Conservation (phyloP, 2,329 filamentous ascomycete species). For the Hypoxylon sp. region DNA sequence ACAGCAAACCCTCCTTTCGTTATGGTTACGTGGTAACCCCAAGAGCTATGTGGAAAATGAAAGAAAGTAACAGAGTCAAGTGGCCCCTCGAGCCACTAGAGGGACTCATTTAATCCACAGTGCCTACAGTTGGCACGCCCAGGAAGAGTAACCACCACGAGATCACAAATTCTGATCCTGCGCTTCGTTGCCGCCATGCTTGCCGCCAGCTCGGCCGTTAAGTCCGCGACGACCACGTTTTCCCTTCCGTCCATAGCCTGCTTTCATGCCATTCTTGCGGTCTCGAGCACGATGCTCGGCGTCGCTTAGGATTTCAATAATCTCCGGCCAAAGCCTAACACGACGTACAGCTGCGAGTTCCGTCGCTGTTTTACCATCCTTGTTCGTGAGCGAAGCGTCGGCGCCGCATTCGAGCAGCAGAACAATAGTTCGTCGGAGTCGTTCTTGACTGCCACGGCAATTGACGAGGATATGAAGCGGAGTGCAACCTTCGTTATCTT, state of each 20-base stretch:
- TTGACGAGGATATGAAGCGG: neutral
- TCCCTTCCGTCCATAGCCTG: neutral
- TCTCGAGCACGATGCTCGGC: neutral
- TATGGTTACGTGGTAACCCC: neutral
- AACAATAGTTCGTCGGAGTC: neutral
- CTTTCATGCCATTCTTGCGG: neutral
- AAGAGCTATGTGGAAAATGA: neutral
- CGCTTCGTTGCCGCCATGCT: neutral
- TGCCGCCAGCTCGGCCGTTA: neutral
- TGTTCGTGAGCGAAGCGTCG: constrained; percentile 3
- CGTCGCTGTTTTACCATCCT: neutral
- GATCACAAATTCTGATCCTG: neutral
- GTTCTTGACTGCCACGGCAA: neutral
- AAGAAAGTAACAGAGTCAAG: neutral
- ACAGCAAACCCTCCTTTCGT: neutral
- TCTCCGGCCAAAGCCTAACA: neutral
- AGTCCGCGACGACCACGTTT: neutral
- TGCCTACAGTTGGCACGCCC: neutral
- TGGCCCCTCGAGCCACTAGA: neutral
- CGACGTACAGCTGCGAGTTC: neutral
- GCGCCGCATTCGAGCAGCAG: neutral
- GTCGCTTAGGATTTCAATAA: neutral
- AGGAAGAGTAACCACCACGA: neutral
- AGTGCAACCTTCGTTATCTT: constrained; percentile 11
- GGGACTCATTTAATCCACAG: neutral